phyloP scores from a whole-genome alignment of 1,139 yeast genomes.

The Candida smagusa region DNA sequence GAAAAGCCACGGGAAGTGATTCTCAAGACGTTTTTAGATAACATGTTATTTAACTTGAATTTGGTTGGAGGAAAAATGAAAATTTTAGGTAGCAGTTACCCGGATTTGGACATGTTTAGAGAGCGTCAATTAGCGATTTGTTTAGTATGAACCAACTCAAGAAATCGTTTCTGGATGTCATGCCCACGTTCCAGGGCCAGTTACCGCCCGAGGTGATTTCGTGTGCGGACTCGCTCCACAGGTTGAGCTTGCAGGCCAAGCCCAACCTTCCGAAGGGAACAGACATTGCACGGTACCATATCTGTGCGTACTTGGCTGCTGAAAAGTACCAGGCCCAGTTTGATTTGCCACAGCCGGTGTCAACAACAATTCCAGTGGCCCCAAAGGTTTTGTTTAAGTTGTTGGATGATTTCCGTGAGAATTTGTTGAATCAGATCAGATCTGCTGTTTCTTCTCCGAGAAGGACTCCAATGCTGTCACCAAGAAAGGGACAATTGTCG shows the following conservation, averaged over 20 bases:
- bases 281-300: conserved; percentile 62
- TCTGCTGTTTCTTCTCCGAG: conserved; percentile 28
- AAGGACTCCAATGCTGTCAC: conserved; percentile 10
- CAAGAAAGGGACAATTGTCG: conserved; percentile 2
- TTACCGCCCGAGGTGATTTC: conserved; percentile 45
- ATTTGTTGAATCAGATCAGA: conserved; percentile 23
- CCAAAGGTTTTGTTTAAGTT: conserved; percentile 41
- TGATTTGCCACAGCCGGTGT: conserved; percentile 44
- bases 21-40: conserved; percentile 20
- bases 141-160: conserved; percentile 18
- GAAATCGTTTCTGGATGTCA: conserved; percentile 41
- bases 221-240: conserved; percentile 51
- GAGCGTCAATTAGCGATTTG: too few species aligned
- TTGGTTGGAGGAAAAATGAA: conserved; percentile 21
- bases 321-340: conserved; percentile 45
- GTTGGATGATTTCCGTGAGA: conserved; percentile 43
- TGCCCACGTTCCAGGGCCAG: conserved; percentile 49
- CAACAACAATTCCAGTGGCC: conserved; percentile 56
- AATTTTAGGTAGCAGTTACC: conserved; percentile 5
- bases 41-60: conserved; percentile 16
- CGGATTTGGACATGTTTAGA: conserved; percentile 2
- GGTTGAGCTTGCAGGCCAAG: conserved; percentile 48
- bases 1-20: conserved; percentile 19
- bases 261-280: conserved; percentile 46
- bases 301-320: conserved; percentile 61